Conservation (phyloP, 768 basidiomycete species). For the Pisolithus microcarpus region DNA sequence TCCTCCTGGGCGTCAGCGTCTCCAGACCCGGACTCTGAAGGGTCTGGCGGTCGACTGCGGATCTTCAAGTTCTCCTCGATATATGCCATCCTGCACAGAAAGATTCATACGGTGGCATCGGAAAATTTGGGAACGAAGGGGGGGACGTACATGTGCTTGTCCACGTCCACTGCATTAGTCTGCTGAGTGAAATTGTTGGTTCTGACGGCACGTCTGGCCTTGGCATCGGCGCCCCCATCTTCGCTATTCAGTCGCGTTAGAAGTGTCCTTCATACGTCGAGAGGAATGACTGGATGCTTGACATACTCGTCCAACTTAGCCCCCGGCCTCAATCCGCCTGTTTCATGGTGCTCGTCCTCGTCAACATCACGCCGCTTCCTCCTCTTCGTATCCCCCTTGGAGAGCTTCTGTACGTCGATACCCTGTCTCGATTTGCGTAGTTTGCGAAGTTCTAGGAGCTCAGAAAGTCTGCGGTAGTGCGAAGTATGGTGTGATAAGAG, state of each 20-base stretch:
- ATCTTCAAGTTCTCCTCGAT: slow-evolving; percentile 90
- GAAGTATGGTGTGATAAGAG: background rate
- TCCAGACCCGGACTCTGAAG: slow-evolving; percentile 36
- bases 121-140: background rate
- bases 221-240: slow-evolving; percentile 59
- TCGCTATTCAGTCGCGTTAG: slow-evolving; percentile 34
- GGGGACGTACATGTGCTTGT: slow-evolving; percentile 87
- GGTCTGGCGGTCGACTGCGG: slow-evolving; percentile 49
- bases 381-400: slow-evolving; percentile 75
- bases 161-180: slow-evolving; percentile 91
- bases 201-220: slow-evolving; percentile 66
- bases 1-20: slow-evolving; percentile 71
- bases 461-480: slow-evolving; percentile 51
- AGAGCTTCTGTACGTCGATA: slow-evolving; percentile 79
- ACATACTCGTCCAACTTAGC: slow-evolving; percentile 44
- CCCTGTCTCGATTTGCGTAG: slow-evolving; percentile 68
- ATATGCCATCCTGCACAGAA: slow-evolving; percentile 78
- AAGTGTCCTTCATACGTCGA: too few relatives aligned
- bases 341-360: slow-evolving; percentile 9
- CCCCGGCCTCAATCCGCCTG: slow-evolving; percentile 52
- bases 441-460: slow-evolving; percentile 79
- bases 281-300: background rate
- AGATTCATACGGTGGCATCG: background rate
- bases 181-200: slow-evolving; percentile 96
- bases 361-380: slow-evolving; percentile 51